Base-by-base conservation (phyloP, 1,284 basidiomycete genomes). In the Ustilago sp. region DNA sequence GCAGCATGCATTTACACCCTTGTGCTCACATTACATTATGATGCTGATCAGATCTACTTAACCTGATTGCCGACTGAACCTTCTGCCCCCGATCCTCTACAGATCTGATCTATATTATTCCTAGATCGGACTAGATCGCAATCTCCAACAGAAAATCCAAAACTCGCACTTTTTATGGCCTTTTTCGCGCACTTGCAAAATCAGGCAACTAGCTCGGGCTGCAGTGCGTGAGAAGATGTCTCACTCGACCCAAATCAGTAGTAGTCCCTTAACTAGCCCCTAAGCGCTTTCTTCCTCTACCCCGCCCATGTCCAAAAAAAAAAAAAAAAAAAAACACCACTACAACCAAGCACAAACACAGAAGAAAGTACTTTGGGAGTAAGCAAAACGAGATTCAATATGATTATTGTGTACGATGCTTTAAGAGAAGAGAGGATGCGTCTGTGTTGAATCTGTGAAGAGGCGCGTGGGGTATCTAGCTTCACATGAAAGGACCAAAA, bases 401-500 rank as follows among this genome's bases (percentile, higher is more conserved):
- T 32, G 48, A 50, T 13, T 50, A 13, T 50, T 50, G 48, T 50
- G 48, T 12, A 50, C 28, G 51, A 53, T 53, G 51, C 51, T 53
- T 19, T 53, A n/a, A 36, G 51, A 53, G n/a, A 53, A 53, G 11
- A 13, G 28, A 5, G 23, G 8, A 35, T 54, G 52, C 34, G 50
- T 51, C 50, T 51, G 50, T 51, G 23, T 15, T 32, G n/a, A 54
- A 19, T 55, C 36, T 55, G 54, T 55, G 3, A 41, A 28, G 38
- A 28, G 48, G 48, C 11, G 38, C 17, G 36, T 23, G 35, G 53
- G 55, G 55, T 57, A 57, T 57, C 55, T 57, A 57, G 41, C 15
- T 57, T 57, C 55, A 57, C 55, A 57, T 43, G 23, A 23, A 23
- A 23, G 41, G 38, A 38, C 55, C 36, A 57, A 57, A 57, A 39